These are phyloP conservation scores for Lepidopterella palustris DNA, from an alignment of 495 filamentous ascomycete genomes.

Conservation along the genomic window DNA sequence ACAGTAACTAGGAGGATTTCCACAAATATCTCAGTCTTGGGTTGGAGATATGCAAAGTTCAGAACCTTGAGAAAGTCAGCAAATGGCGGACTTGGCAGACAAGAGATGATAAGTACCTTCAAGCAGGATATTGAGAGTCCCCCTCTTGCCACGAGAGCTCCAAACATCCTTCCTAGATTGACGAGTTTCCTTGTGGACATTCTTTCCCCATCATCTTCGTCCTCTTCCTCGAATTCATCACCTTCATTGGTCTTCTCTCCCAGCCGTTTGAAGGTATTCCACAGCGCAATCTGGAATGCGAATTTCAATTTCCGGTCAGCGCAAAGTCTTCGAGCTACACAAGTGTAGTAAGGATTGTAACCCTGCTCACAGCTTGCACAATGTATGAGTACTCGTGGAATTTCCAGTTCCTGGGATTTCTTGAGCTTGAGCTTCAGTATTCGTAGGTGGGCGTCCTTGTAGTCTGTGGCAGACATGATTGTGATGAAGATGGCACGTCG, in stretches of 20 bases:
- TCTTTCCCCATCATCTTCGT: slow-evolving; percentile 34
- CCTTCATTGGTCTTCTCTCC: slow-evolving; percentile 62
- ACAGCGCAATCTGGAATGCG: slow-evolving; percentile 79
- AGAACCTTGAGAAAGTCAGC: slow-evolving; percentile 44
- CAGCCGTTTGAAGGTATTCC: slow-evolving; percentile 80
- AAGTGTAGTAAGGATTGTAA: slow-evolving; percentile 90
- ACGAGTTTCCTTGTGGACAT: slow-evolving; percentile 62
- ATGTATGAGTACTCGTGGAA: slow-evolving; percentile 80
- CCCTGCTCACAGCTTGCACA: slow-evolving; percentile 74
- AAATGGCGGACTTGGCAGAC: not conserved
- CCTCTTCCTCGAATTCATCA: slow-evolving; percentile 41
- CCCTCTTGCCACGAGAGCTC: slow-evolving; percentile 60
- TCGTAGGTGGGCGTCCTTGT: slow-evolving; percentile 70
- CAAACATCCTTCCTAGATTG: slow-evolving; percentile 85
- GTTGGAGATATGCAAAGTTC: slow-evolving; percentile 69
- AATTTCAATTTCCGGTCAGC: slow-evolving; percentile 63
- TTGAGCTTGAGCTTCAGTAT: slow-evolving; percentile 79
- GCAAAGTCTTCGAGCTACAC: slow-evolving; percentile 72
- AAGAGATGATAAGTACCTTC: slow-evolving; percentile 40
- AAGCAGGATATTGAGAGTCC: slow-evolving; percentile 58
- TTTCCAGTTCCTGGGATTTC: slow-evolving; percentile 75
- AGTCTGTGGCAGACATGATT: slow-evolving; percentile 82
- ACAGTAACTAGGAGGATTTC: slow-evolving; percentile 73
- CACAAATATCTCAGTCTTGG: slow-evolving; percentile 67
- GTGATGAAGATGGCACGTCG: slow-evolving; percentile 87